Base-by-base conservation (phyloP, 2,329 filamentous ascomycete species). In the Phialocephala sp. region DNA sequence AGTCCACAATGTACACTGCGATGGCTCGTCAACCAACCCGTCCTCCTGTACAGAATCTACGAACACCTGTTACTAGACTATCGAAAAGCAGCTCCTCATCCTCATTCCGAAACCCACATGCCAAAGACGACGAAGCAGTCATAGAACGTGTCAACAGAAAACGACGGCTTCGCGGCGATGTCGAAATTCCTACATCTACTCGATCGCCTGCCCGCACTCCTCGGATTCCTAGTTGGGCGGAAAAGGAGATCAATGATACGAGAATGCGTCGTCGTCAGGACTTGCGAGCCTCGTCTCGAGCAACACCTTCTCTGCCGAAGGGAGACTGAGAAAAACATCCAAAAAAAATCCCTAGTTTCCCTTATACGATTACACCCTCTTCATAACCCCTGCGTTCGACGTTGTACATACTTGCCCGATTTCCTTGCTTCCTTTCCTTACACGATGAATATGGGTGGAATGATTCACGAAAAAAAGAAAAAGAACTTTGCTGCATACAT, bases 191-290 rank as follows among this genome's bases (percentile, higher is more conserved):
- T 4, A 54, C 45, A 20, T 37, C 36, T 35, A 35, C 47, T 22
- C 22, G 50, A 45, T 56, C 36, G 32, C 20, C 45, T 9, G 45
- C 45, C 22, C 45, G 14, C 52, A 55, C 36, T 5, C 36, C 39
- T 43, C 50, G 52, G 14, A 61, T 65, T 20, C 63, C 63, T 12
- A 24, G 18, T n/a, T 65, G 63, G 63, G 63, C 63, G 3, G 24
- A 60, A 22, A 50, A 50, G 12, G 37, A 65, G 18, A 65, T 65
- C 36, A 41, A n/a, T 11, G 45, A 56, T 24, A 39, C 63, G 15
- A 37, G 36, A 15, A 58, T 22, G 15, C 35, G 41, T 20, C 55
- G 47, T 12, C 43, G 39, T 20, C 35, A 32, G 15, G 50, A 39
- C 20, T 60, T 47, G 52, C 22, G 27, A 2, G 24, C 57, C 27